A percentile compares a stretch with the other conserved stretches of the same genome.
Conservation (phyloP, 768 basidiomycete species). For the Serpula lacrymans region DNA sequence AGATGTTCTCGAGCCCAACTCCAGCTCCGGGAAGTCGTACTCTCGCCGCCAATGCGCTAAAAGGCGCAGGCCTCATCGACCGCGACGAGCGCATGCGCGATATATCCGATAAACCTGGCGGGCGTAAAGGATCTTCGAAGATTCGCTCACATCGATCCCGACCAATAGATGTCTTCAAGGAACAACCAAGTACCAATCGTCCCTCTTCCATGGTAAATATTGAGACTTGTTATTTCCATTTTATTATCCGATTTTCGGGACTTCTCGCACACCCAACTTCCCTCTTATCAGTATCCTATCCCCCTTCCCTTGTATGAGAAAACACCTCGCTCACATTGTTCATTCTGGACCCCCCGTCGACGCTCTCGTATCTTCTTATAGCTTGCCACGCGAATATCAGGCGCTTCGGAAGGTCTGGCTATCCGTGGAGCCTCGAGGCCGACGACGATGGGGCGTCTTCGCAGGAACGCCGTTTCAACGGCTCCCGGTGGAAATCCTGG, state of each 20-base stretch:
- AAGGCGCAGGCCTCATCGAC: slow-evolving; percentile 74
- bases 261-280: slow-evolving; percentile 8
- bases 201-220: slow-evolving; percentile 73
- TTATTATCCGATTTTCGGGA: slow-evolving; percentile 15
- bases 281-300: slow-evolving; percentile 8
- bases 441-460: slow-evolving; percentile 47
- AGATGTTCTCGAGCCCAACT: slow-evolving; percentile 61
- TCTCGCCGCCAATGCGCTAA: slow-evolving; percentile 59
- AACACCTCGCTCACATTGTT: slow-evolving; percentile 39
- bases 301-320: slow-evolving; percentile 10
- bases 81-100: slow-evolving; percentile 76
- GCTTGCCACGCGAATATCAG: slow-evolving; percentile 39
- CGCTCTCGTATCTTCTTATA: slow-evolving; percentile 26
- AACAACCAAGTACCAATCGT: slow-evolving; percentile 42
- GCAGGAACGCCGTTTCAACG: slow-evolving; percentile 53
- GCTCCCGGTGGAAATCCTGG: slow-evolving; percentile 7
- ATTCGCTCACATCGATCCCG: slow-evolving; percentile 58
- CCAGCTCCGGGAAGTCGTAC: slow-evolving; percentile 55
- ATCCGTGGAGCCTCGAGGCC: slow-evolving; percentile 61
- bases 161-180: slow-evolving; percentile 55
- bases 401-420: slow-evolving; percentile 48
- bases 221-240: slow-evolving; percentile 29
- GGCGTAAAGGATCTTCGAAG: slow-evolving; percentile 67
- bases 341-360: slow-evolving; percentile 25
- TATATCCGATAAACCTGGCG: slow-evolving; percentile 58